phyloP scores from a whole-genome alignment of 805 yeast species.

The Kodamaea restingae region DNA sequence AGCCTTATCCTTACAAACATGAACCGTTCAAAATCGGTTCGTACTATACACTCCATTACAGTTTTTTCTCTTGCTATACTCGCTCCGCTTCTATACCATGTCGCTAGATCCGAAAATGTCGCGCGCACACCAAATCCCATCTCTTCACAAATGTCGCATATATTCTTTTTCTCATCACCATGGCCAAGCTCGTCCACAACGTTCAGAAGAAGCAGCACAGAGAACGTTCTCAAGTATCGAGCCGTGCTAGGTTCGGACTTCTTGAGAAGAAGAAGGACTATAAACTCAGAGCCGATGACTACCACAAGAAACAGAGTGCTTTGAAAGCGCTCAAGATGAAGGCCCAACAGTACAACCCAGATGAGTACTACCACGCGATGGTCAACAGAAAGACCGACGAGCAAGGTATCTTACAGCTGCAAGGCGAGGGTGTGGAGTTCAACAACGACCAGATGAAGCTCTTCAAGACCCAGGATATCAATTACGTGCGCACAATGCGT shows the following conservation, averaged over 20 bases:
- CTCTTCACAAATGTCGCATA: conserved; percentile 1
- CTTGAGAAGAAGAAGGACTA: conserved; percentile 77
- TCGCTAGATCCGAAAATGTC: conserved; percentile 1
- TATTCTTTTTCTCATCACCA: conserved; percentile 18
- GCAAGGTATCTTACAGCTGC: conserved; percentile 62
- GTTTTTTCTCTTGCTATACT: too few relatives aligned
- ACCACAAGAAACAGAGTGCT: conserved; percentile 56
- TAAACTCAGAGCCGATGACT: conserved; percentile 50
- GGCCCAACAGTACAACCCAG: conserved; percentile 77
- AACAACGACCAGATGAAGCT: conserved; percentile 74
- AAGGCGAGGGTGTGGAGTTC: conserved; percentile 59
- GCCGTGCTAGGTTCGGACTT: conserved; percentile 72
- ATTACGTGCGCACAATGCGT: conserved; percentile 75
- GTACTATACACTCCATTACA: too few relatives aligned
- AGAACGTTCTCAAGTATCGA: conserved; percentile 84
- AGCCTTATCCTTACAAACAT: too few relatives aligned
- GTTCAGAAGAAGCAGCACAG: conserved; percentile 95
- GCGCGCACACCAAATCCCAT: conserved; percentile 5
- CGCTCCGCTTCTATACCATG: too few relatives aligned
- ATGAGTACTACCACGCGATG: conserved; percentile 97
- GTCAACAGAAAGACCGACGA: conserved; percentile 61
- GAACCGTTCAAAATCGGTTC: too few relatives aligned
- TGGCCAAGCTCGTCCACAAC: conserved; percentile 82
- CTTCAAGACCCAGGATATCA: conserved; percentile 85
- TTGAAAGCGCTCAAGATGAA: conserved; percentile 70